Conservation (phyloP, 768 basidiomycete genomes). For the Rhizopogon rudus region DNA sequence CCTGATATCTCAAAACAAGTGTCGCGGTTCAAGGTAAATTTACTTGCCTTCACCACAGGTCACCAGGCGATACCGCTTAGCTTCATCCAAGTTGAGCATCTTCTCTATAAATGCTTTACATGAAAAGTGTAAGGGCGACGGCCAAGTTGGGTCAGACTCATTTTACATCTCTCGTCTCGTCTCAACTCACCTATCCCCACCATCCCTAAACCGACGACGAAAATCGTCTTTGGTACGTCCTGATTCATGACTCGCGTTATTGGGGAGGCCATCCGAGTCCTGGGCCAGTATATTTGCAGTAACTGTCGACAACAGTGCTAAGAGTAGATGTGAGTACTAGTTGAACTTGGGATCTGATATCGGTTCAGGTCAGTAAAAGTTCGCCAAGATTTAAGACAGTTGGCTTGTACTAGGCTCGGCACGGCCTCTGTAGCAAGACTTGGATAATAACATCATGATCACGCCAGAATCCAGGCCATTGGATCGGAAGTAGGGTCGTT, state of each 20-base stretch:
- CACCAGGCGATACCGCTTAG: conserved; percentile 44
- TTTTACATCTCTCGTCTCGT: background rate
- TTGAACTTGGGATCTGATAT: background rate
- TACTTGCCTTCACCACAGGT: conserved; percentile 55
- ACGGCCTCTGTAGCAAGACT: too few relatives aligned
- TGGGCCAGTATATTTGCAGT: background rate
- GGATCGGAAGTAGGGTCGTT: too few relatives aligned
- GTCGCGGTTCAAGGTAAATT: background rate
- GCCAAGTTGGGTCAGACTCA: background rate
- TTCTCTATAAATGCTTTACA: conserved; percentile 63
- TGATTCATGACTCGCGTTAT: background rate
- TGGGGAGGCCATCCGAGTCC: background rate
- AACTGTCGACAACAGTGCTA: background rate
- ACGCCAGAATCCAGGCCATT: too few relatives aligned
- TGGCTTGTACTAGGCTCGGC: too few relatives aligned
- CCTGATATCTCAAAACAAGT: conserved; percentile 21
- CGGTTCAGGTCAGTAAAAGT: background rate
- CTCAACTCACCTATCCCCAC: conserved; percentile 45
- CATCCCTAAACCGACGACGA: conserved; percentile 52
- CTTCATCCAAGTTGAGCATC: conserved; percentile 50
- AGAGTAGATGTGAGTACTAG: background rate
- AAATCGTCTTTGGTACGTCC: conserved; percentile 5
- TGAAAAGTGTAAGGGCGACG: background rate
- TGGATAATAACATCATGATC: too few relatives aligned
- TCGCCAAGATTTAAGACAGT: background rate